Conservation (phyloP, 768 basidiomycete species). For the Boletus edulis region DNA sequence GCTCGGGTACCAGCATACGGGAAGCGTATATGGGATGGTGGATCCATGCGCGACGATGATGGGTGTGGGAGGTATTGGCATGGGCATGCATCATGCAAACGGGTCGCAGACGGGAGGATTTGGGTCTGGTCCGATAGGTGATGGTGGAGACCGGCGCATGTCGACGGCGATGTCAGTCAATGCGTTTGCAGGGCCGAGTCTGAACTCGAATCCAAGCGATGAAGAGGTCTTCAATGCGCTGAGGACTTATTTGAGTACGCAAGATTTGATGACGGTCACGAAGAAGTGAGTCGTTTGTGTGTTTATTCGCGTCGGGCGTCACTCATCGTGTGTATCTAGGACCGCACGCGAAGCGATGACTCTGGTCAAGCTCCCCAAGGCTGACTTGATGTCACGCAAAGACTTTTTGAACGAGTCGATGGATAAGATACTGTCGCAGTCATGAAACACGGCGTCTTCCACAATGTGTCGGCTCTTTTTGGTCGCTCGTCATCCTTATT, state of each 20-base stretch:
- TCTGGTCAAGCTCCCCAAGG: too few relatives aligned
- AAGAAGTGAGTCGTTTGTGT: slow-evolving; percentile 81
- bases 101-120: slow-evolving; percentile 52
- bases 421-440: slow-evolving; percentile 86
- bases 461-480: slow-evolving; percentile 2
- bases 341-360: slow-evolving; percentile 86
- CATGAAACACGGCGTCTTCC: slow-evolving; percentile 41
- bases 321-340: slow-evolving; percentile 36
- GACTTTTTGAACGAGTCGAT: slow-evolving; percentile 94
- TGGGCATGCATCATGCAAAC: slow-evolving; percentile 60
- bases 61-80: slow-evolving; percentile 39
- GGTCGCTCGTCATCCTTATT: slow-evolving; percentile 1
- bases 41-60: slow-evolving; percentile 67
- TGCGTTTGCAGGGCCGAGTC: slow-evolving; percentile 76
- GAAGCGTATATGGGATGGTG: slow-evolving; percentile 73
- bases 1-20: slow-evolving; percentile 67
- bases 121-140: slow-evolving; percentile 42
- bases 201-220: slow-evolving; percentile 77
- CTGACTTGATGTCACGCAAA: slow-evolving; percentile 56
- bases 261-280: slow-evolving; percentile 95
- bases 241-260: slow-evolving; percentile 81
- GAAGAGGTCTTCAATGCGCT: slow-evolving; percentile 85
- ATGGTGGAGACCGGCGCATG: slow-evolving; percentile 55
- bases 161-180: slow-evolving; percentile 87
- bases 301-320: neutral